Evolutionary conservation across 805 yeast species (phyloP), one percentile per base, ranked within the genome.

Genomic region (Candida gorgasii): DNA sequence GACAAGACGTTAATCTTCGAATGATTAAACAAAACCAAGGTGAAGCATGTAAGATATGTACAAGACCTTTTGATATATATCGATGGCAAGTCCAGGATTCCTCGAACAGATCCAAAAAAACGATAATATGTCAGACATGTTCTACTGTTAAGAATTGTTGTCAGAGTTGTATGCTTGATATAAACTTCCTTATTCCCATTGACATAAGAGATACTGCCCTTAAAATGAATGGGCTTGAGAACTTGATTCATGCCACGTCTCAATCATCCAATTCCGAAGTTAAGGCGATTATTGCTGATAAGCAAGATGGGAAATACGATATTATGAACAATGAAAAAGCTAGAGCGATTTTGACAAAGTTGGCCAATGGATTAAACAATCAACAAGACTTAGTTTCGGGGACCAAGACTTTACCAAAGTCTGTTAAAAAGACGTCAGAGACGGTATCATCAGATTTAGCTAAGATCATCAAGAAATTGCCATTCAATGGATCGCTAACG

Each of bases 161-260:
- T 58, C 98, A 93, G 60, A 67, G 81, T 17, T 92, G 99, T 61
- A 76, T 89, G 79, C 61, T 85, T 24, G 98, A 92, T 64, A 65
- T 90, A 31, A 78, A 83, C 20, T 86, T 81, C 65, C 87, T 89
- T 3, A 78, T 93, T n/a, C 88, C 96, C 0, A 59, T 89, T 13
- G 79, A 82, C 8, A 65, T 89, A 5, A 70, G 97, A 49, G 97
- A 90, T 54, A 81, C 88, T 1, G 86, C 96, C 3, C 61, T 89
- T 53, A 80, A 81, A 51, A 72, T 88, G 74, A 84, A 90, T 2
- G 83, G 82, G 12, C 66, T 73, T 12, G 52, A 36, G 12, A 44
- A 46, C 14, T 37, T 45, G 8, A 46, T 46, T 4, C 31, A 48
- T 13, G 40, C 64, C 13, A 13, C 18, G 49, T 61, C 38, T 44